Conservation (phyloP, 345 rosid species). For the Geranium brycei region DNA sequence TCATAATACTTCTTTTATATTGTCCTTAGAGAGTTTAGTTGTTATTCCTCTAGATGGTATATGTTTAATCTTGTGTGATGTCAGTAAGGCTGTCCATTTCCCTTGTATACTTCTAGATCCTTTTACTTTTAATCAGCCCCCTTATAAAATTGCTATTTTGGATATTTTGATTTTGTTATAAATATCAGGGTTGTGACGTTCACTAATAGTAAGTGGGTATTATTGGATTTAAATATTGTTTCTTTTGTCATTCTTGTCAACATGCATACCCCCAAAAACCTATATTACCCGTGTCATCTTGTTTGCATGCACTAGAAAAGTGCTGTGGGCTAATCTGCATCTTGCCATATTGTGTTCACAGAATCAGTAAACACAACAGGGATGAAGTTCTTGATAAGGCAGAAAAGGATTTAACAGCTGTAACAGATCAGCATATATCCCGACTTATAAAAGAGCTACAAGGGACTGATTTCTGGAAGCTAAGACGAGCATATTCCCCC, state of each 20-base stretch:
- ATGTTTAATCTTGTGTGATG: not conserved
- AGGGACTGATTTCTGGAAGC: slow-evolving; percentile 90
- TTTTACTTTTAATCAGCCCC: not conserved
- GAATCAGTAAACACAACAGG: slow-evolving; percentile 55
- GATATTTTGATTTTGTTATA: not conserved
- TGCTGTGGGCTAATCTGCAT: too few relatives aligned
- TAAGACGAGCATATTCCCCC: slow-evolving; percentile 79
- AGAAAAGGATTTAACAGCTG: slow-evolving; percentile 60
- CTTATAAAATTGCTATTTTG: not conserved
- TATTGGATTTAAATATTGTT: not conserved
- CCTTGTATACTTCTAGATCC: not conserved
- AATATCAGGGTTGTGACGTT: not conserved
- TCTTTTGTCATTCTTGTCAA: not conserved
- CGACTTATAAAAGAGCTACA: slow-evolving; percentile 66
- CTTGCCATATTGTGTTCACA: slow-evolving; percentile 14
- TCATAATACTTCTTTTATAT: not conserved
- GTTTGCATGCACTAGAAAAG: too few relatives aligned
- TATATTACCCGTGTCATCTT: not conserved
- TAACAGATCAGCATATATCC: slow-evolving; percentile 42
- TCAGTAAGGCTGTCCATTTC: not conserved
- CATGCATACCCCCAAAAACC: not conserved
- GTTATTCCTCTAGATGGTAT: not conserved
- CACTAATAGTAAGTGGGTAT: not conserved
- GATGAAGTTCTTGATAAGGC: slow-evolving; percentile 76
- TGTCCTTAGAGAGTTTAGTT: not conserved